These are phyloP conservation scores for Blastobotrys petasosporus DNA, from an alignment of 1,139 yeast species.

Conservation along the genomic window DNA sequence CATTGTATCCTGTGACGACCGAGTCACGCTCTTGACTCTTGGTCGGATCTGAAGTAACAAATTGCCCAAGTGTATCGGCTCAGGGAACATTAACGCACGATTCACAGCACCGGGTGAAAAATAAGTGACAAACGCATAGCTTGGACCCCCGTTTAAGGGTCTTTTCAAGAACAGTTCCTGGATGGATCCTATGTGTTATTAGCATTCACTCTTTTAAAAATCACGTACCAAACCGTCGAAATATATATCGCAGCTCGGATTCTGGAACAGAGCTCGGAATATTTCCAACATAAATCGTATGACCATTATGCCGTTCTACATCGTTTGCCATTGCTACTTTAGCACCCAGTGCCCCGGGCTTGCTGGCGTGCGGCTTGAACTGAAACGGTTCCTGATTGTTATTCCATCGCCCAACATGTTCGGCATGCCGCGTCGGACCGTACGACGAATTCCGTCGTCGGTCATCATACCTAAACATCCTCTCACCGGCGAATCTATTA, in stretches of 20 bases:
- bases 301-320: conserved; percentile 4
- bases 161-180: conserved; percentile 3
- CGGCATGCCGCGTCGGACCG: too few species aligned
- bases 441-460: too few species aligned
- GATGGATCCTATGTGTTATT: background rate
- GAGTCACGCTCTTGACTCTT: conserved; percentile 1
- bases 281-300: conserved; percentile 9
- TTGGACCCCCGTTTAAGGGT: background rate
- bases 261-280: background rate
- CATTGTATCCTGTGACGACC: too few species aligned
- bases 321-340: too few species aligned
- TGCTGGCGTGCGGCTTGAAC: too few species aligned
- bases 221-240: conserved; percentile 6
- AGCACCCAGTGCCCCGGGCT: background rate
- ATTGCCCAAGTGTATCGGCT: conserved; percentile 4
- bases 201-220: background rate
- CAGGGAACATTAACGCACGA: conserved; percentile 6
- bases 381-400: too few species aligned
- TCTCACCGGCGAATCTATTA: too few species aligned
- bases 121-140: conserved; percentile 9
- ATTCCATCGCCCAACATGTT: too few species aligned
- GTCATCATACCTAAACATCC: too few species aligned
- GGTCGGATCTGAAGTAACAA: conserved; percentile 6
- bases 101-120: background rate
- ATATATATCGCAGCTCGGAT: background rate